Evolutionary conservation across 768 basidiomycete genomes (phyloP), one percentile per base, ranked within the genome.

Genomic region (Kwoniella dejecticola): DNA sequence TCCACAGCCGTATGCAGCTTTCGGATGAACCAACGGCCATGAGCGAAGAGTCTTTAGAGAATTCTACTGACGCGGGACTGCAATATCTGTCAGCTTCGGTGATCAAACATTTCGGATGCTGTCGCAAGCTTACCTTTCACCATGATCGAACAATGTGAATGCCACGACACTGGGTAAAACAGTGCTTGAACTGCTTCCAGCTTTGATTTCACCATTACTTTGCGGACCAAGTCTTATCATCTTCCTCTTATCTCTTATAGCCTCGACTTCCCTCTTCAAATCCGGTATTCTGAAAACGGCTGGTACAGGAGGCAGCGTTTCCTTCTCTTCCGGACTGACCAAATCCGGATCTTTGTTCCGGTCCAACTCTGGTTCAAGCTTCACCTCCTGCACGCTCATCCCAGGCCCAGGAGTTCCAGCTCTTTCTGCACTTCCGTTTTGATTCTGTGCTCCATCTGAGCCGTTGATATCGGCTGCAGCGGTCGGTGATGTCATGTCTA

Each of bases 11-110:
- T 63, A 98, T 89, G 72, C 91, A 94, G 72, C 93, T 97, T 79
- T 99, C 94, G 24, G 90, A 85, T 75, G 96, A 97, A 2, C 96
- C 96, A 45, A 89, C 89, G 0, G 95, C 96, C 85, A 99, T 86
- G 11, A 98, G 79, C 7, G 94, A 89, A 0, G 88, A 88, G 78
- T 99, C 96, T 40, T 84, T 84, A 27, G 96, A 98, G 74, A 98
- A 97, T 17, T 87, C 85, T 60, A 87, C 87, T 69, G 89, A 91
- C 4, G 93, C 89, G 2, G 88, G 83, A 26, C 95, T 97, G 68
- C 6, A 50, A 52, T 27, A 4, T 2, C 5, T 4, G 29, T 50
- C 27, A 50, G 30, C 30, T 50, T n/a, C n/a, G n/a, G n/a, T n/a
- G 23, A n/a, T 11, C n/a, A 31, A 12, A 13, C 29, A 17, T 13